Evolutionary conservation across 192 early-diverging fungal species (phyloP).

Genomic region (Mortierella alpina): DNA sequence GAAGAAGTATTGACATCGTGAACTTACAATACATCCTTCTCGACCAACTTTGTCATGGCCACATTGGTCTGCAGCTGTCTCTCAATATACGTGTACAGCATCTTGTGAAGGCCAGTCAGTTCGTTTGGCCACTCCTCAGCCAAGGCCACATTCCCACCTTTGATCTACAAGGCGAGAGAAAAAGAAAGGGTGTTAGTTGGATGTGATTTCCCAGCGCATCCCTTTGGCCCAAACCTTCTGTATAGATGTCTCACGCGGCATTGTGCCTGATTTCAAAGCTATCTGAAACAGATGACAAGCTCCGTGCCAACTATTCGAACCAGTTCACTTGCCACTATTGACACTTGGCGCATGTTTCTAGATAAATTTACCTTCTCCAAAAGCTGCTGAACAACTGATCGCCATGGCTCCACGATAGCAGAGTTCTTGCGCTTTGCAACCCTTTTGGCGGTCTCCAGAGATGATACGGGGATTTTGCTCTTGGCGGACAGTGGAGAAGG

Average conservation of each 20-base stretch:
- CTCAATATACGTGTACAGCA: slow-evolving; percentile 29
- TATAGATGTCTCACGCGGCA: too few species aligned
- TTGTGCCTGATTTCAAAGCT: background rate
- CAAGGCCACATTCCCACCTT: slow-evolving; percentile 29
- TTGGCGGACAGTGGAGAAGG: slow-evolving; percentile 13
- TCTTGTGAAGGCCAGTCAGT: slow-evolving; percentile 20
- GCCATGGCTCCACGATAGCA: slow-evolving; percentile 34
- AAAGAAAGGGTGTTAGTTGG: background rate
- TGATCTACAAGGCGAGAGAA: slow-evolving; percentile 25
- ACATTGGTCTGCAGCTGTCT: slow-evolving; percentile 7
- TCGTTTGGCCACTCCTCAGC: slow-evolving; percentile 40
- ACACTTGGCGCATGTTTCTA: too few species aligned
- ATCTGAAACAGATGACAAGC: too few species aligned
- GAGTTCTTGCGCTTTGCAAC: slow-evolving; percentile 32
- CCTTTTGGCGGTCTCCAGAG: slow-evolving; percentile 14
- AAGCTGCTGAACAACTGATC: slow-evolving; percentile 27
- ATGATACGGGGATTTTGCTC: slow-evolving; percentile 13
- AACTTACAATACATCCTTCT: too few species aligned
- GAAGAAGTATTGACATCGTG: too few species aligned
- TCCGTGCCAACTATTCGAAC: too few species aligned
- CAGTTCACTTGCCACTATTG: too few species aligned
- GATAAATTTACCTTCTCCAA: slow-evolving; percentile 36
- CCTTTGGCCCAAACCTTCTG: background rate
- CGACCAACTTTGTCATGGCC: too few species aligned
- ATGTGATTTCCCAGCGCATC: background rate